Evolutionary conservation across 2,329 filamentous ascomycete species (phyloP), one percentile per base, ranked within the genome.

Genomic region (Camillea tinctor): DNA sequence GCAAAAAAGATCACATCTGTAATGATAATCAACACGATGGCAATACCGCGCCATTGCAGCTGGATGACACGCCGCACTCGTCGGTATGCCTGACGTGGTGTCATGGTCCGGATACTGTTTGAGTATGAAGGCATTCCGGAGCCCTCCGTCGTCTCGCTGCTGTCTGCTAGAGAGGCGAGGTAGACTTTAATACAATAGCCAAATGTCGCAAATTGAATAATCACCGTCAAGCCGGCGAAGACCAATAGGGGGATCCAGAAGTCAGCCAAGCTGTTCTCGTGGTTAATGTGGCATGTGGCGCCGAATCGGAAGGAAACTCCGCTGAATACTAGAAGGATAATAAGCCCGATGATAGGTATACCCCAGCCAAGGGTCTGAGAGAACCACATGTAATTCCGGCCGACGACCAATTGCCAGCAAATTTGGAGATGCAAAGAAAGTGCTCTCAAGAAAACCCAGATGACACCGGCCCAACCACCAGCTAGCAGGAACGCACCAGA

Each of bases 251-350:
- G 96, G 17, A 93, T 92, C 94, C 94, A 98, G 71, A 97, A 92
- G 72, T 90, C 90, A 30, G 88, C 85, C 74, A 96, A 79, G 62
- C 92, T 93, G 74, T 96, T 86, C 58, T 86, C 78, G 75, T 96
- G 92, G 79, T 98, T 98, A 79, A 98, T 93, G 74, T 97, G 94
- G 76, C 95, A 99, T 24, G 93, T 91, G 53, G 85, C 84, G 56
- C 95, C 95, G 71, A 98, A 97, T 55, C 95, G 89, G 77, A 94
- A 98, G 1, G 93, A 98, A 3, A 97, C 92, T 20, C 95, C 95
- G 55, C 93, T 97, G 63, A 96, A 81, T 50, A 91, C 83, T 65
- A 98, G 84, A 54, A 91, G 91, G 50, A 94, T 75, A 2, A 88
- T 82, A 64, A 96, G 85, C 40, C 92, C 91, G 20, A 92, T 77